Evolutionary conservation across 2,329 filamentous ascomycete genomes (phyloP).

Genomic region (Pseudocercospora musae): DNA sequence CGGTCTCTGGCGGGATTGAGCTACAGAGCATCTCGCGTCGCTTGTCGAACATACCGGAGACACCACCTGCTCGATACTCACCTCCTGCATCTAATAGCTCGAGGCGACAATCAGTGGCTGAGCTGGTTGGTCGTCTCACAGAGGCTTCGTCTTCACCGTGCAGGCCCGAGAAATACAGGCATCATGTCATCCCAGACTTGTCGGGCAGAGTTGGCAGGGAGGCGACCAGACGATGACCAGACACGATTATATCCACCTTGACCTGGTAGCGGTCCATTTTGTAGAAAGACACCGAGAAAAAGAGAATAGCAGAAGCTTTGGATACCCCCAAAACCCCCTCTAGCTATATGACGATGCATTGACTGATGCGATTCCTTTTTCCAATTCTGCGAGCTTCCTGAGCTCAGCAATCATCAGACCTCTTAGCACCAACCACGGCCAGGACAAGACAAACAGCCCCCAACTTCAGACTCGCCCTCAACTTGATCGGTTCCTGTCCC

Average conservation of each 20-base stretch:
- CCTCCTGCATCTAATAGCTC: background rate
- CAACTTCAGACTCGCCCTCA: background rate
- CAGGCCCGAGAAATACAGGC: constrained; percentile 4
- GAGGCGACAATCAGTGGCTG: constrained; percentile 1
- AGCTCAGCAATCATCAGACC: background rate
- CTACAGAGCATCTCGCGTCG: constrained; percentile 1
- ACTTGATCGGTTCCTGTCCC: background rate
- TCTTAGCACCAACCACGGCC: background rate
- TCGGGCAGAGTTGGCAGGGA: background rate
- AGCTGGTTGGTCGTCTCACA: background rate
- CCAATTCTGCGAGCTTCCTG: background rate
- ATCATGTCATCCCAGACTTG: constrained; percentile 14
- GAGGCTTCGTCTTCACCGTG: background rate
- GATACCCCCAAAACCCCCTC: background rate
- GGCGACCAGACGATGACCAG: background rate
- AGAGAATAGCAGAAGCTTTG: background rate
- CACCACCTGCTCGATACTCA: background rate
- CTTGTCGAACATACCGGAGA: background rate
- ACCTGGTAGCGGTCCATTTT: background rate
- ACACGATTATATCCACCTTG: background rate
- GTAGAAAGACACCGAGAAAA: background rate
- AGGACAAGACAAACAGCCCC: background rate
- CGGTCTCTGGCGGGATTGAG: background rate
- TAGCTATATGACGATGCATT: background rate
- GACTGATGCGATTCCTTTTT: background rate